These are phyloP conservation scores for Plectosphaerella sp. DNA, from an alignment of 2,329 filamentous ascomycete genomes.

Conservation along the genomic window DNA sequence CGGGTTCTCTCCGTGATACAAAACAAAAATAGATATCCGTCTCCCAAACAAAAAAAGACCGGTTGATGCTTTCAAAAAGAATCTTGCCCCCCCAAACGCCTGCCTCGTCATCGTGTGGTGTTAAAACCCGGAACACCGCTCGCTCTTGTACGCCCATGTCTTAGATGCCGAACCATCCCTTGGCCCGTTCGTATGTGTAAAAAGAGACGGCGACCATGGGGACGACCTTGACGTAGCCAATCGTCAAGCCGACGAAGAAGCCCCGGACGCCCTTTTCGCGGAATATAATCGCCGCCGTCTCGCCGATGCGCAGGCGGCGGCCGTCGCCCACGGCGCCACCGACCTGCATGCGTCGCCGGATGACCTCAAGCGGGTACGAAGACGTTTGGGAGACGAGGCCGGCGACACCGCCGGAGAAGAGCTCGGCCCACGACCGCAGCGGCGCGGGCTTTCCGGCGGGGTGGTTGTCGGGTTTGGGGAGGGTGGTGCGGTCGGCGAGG, in stretches of 20 bases:
- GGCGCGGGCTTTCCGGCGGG: slow-evolving; percentile 61
- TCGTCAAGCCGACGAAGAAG: slow-evolving; percentile 89
- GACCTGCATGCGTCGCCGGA: slow-evolving; percentile 92
- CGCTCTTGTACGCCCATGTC: slow-evolving; percentile 23
- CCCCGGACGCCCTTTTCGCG: slow-evolving; percentile 71
- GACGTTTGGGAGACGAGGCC: slow-evolving; percentile 87
- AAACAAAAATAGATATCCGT: background rate
- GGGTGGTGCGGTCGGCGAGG: slow-evolving; percentile 69
- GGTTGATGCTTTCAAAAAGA: background rate
- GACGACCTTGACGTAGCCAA: slow-evolving; percentile 92
- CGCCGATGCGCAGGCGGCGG: slow-evolving; percentile 68
- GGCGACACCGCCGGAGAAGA: slow-evolving; percentile 77
- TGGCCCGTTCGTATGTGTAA: slow-evolving; percentile 62
- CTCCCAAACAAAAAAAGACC: background rate
- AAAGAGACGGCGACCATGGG: slow-evolving; percentile 76
- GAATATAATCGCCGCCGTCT: slow-evolving; percentile 73
- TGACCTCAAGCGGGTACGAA: slow-evolving; percentile 91
- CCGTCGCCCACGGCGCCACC: slow-evolving; percentile 92
- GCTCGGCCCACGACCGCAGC: slow-evolving; percentile 80
- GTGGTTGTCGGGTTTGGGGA: slow-evolving; percentile 55
- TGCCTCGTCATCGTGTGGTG: background rate
- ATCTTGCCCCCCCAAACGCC: background rate
- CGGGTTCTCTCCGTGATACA: background rate
- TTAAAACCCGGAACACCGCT: background rate
- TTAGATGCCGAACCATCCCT: slow-evolving; percentile 61